Base-by-base conservation (phyloP, 805 yeast species). In the Kockiozyma suomiensis region DNA sequence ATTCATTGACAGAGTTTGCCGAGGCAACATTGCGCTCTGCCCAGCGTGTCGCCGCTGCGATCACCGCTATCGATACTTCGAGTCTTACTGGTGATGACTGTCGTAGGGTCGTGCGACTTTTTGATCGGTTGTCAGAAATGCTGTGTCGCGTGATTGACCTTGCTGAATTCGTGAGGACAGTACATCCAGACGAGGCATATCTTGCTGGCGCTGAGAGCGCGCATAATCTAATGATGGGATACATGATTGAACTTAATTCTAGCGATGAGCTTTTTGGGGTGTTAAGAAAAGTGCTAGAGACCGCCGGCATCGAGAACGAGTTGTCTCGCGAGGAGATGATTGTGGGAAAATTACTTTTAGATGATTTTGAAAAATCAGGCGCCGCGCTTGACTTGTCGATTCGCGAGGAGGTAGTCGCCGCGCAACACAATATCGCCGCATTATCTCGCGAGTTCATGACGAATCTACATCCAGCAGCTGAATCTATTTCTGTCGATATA, bases 81-180 rank as follows among this genome's bases (percentile, higher is more conserved):
- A 75, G 77, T 23, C 30, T 54, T 6, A 67, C 80, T 12, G 61
- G 50, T 13, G 28, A 40, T 3, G 88, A 82, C 1, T 68, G 80
- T 21, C 66, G 68, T 17, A 72, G 77, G 4, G 89, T 83, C 55
- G 81, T 93, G 55, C 70, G 82, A 45, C 83, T 85, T 54, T 76
- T 94, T 64, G 99, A 94, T 71, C 83, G 90, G 66, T 75, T 94
- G 41, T 88, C 96, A 69, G 98, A 94, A 70, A 82, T 87, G 30
- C 74, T 94, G 32, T 94, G 99, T 71, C 82, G 96, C 58, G 97
- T 90, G 4, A 92, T 94, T 42, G 99, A 94, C 73, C 81, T 93
- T 51, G 93, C 97, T 38, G 98, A 92, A 68, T 93, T 93, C 75
- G 84, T 94, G 30, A 78, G 98, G 49, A 91, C 90, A 25, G 65